phyloP scores from a whole-genome alignment of 2,329 filamentous ascomycete species.

The Fusarium sp. region DNA sequence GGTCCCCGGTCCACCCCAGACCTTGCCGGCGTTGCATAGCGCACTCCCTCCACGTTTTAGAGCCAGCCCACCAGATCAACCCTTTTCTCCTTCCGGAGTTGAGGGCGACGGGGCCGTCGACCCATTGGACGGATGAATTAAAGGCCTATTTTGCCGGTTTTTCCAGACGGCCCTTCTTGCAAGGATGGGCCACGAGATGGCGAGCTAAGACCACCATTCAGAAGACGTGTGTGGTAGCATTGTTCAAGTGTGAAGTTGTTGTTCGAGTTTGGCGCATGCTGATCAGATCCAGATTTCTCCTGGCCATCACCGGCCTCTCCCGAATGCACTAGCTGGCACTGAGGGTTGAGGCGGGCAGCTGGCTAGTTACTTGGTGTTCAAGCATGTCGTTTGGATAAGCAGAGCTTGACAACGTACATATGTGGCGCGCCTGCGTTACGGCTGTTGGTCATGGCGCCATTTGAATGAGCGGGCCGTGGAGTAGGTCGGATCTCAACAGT shows the following conservation, averaged over 20 bases:
- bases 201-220: constrained; percentile 7
- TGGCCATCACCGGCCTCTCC: background rate
- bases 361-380: background rate
- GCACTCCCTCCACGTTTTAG: constrained; percentile 41
- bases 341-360: background rate
- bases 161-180: constrained; percentile 40
- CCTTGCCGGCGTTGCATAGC: constrained; percentile 11
- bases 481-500: background rate
- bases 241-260: constrained; percentile 15
- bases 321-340: background rate
- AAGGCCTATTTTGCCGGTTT: constrained; percentile 46
- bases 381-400: constrained; percentile 13
- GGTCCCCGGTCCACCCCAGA: constrained; percentile 31
- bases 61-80: constrained; percentile 26
- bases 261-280: background rate
- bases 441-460: background rate
- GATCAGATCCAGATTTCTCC: constrained; percentile 7
- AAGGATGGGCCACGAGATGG: constrained; percentile 21
- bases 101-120: constrained; percentile 26
- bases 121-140: constrained; percentile 46
- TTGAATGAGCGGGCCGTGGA: background rate
- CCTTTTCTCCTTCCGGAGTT: constrained; percentile 28
- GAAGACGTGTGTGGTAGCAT: constrained; percentile 2
- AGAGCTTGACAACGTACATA: background rate
- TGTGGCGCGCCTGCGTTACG: background rate